phyloP scores from a whole-genome alignment of 257 asterid genomes.

The Nicotiana noctiflora region DNA sequence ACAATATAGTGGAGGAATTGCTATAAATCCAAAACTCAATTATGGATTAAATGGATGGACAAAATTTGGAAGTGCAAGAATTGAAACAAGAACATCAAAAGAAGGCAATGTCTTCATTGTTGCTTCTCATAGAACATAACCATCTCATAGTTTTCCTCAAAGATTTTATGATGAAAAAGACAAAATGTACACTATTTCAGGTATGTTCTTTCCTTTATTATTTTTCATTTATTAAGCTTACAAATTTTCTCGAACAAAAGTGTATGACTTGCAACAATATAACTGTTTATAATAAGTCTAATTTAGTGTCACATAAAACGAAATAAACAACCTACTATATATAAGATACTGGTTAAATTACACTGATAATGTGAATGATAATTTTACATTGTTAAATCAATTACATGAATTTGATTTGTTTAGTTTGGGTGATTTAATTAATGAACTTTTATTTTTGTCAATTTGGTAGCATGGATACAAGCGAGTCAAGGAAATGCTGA shows the following conservation, averaged over 20 bases:
- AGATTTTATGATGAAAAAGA: constrained; percentile 27
- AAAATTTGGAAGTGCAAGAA: constrained; percentile 23
- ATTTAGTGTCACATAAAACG: not conserved
- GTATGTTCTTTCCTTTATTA: constrained; percentile 21
- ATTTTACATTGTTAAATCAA: not conserved
- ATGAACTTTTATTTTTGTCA: not conserved
- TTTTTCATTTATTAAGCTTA: not conserved
- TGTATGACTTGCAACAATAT: not conserved
- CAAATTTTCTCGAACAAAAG: not conserved
- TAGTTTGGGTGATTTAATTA: not conserved
- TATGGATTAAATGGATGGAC: constrained; percentile 55
- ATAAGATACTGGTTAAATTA: not conserved
- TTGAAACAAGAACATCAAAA: constrained; percentile 18
- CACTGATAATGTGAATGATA: not conserved
- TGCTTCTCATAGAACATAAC: constrained; percentile 26
- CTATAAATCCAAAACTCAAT: constrained; percentile 44
- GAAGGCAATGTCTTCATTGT: constrained; percentile 44
- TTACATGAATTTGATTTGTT: not conserved
- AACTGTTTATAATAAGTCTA: not conserved
- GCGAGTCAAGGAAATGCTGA: not conserved
- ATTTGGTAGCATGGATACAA: constrained; percentile 2
- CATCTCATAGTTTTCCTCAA: constrained; percentile 36
- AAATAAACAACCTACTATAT: not conserved
- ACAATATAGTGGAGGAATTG: constrained; percentile 64
- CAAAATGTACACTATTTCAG: constrained; percentile 50